Percentiles rank a stretch among this genome's conserved stretches.
These are phyloP conservation scores for Hemerocallis citrina DNA, from an alignment of 106 monocot genomes.

Conservation along the genomic window DNA sequence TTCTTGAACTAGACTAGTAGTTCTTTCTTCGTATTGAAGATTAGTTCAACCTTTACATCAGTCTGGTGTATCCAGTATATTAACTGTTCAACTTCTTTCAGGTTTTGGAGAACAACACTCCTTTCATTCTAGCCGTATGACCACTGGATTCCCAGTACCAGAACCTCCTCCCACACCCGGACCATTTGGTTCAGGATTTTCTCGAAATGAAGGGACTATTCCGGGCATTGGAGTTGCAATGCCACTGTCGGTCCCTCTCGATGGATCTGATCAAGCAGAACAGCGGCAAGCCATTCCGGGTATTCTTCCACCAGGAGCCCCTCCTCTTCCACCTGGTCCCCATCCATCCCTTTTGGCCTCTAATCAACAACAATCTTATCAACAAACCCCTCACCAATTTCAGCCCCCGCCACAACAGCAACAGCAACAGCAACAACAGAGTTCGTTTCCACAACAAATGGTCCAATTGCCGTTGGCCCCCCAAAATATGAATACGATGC, in stretches of 20 bases:
- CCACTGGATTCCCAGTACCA: slow-evolving; percentile 41
- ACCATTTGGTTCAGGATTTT: slow-evolving; percentile 56
- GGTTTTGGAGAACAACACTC: slow-evolving; percentile 74
- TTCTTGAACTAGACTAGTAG: background rate
- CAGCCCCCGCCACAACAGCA: slow-evolving; percentile 46
- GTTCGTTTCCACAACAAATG: slow-evolving; percentile 49
- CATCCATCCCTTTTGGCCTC: slow-evolving; percentile 83
- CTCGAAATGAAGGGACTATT: slow-evolving; percentile 80
- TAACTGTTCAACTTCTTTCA: slow-evolving; percentile 7
- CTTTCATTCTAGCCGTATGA: slow-evolving; percentile 25
- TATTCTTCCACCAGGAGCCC: slow-evolving; percentile 47
- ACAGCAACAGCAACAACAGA: slow-evolving; percentile 13
- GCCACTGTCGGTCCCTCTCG: slow-evolving; percentile 46
- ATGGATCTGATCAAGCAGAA: slow-evolving; percentile 76
- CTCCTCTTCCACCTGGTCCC: slow-evolving; percentile 94
- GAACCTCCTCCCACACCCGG: slow-evolving; percentile 73
- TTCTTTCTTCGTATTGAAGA: background rate
- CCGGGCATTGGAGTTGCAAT: slow-evolving; percentile 90
- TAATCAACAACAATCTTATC: slow-evolving; percentile 62
- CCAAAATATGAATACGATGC: slow-evolving; percentile 57
- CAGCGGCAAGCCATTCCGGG: slow-evolving; percentile 50
- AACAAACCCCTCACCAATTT: slow-evolving; percentile 47
- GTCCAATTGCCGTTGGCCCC: slow-evolving; percentile 38
- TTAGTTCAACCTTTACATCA: background rate
- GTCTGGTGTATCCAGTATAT: background rate